Percentiles rank a stretch among this genome's conserved stretches.
phyloP scores from a whole-genome alignment of 2,329 filamentous ascomycete genomes.

The Pyrenophora seminiperda region DNA sequence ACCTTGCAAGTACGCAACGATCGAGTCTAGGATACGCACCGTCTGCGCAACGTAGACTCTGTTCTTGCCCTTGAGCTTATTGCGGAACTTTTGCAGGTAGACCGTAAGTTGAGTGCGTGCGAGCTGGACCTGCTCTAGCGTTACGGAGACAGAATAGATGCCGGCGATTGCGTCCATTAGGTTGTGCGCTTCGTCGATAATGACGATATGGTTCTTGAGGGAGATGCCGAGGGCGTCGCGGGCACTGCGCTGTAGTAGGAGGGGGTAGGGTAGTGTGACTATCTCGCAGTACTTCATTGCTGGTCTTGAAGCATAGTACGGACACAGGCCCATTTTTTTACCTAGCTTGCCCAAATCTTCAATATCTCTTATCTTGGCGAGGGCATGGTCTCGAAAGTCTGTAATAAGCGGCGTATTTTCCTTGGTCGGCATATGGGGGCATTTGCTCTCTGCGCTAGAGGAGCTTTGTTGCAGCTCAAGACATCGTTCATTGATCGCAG shows the following conservation, averaged over 20 bases:
- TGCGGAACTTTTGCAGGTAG: constrained; percentile 87
- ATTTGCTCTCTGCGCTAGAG: constrained; percentile 67
- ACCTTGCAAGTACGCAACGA: constrained; percentile 70
- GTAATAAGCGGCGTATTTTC: constrained; percentile 73
- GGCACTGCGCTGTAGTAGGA: constrained; percentile 84
- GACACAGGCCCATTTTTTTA: constrained; percentile 79
- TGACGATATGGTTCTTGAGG: constrained; percentile 85
- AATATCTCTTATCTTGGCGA: constrained; percentile 88
- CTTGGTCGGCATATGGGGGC: constrained; percentile 76
- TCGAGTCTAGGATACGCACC: constrained; percentile 78
- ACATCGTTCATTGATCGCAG: constrained; percentile 92
- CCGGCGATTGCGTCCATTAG: constrained; percentile 92
- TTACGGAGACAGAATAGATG: constrained; percentile 81
- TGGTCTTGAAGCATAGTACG: constrained; percentile 92
- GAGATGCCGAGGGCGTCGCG: constrained; percentile 86
- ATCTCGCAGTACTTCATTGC: constrained; percentile 84
- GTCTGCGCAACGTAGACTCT: constrained; percentile 89
- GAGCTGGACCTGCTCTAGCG: constrained; percentile 71
- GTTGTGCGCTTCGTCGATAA: constrained; percentile 97
- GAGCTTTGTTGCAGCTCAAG: constrained; percentile 80
- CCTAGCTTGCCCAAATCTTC: constrained; percentile 85
- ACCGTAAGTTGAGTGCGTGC: constrained; percentile 76
- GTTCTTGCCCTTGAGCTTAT: constrained; percentile 87
- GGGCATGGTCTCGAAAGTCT: constrained; percentile 80
- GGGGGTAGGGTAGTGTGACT: constrained; percentile 87